phyloP scores from a whole-genome alignment of 192 early-diverging fungal genomes.

The Phycomyces blakesleeanus region DNA sequence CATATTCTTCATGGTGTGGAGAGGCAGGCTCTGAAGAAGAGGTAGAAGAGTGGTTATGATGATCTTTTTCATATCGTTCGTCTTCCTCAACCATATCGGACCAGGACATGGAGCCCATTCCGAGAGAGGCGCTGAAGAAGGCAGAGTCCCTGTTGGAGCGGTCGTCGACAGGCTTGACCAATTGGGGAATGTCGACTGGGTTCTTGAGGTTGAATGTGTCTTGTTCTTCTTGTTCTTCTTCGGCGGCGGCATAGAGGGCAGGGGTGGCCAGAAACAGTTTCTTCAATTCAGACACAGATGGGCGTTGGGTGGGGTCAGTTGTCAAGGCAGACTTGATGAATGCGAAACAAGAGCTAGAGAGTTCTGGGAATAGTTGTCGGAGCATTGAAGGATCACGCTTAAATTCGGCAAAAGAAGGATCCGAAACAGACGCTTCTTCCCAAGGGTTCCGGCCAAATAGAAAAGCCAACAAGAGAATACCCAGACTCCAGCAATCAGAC shows the following conservation, averaged over 20 bases:
- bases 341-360: slow-evolving; percentile 37
- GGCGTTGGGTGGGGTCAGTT: slow-evolving; percentile 43
- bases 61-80: slow-evolving; percentile 9
- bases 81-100: slow-evolving; percentile 39
- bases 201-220: slow-evolving; percentile 6
- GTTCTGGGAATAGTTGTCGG: slow-evolving; percentile 49
- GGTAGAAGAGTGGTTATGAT: too few species aligned
- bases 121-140: slow-evolving; percentile 20
- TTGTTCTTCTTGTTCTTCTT: slow-evolving; percentile 13
- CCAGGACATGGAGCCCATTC: slow-evolving; percentile 25
- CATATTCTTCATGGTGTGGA: slow-evolving; percentile 17
- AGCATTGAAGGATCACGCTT: slow-evolving; percentile 44
- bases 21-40: background rate
- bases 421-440: slow-evolving; percentile 50
- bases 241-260: slow-evolving; percentile 10
- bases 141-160: slow-evolving; percentile 31
- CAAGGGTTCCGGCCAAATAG: slow-evolving; percentile 82
- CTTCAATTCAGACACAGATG: slow-evolving; percentile 33
- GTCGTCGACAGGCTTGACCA: background rate
- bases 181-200: slow-evolving; percentile 28
- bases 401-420: slow-evolving; percentile 51
- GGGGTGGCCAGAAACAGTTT: slow-evolving; percentile 19
- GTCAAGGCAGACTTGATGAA: slow-evolving; percentile 45
- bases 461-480: slow-evolving; percentile 72
- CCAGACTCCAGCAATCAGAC: slow-evolving; percentile 77